Evolutionary conservation across 2,329 filamentous ascomycete genomes (phyloP), one percentile per base, ranked within the genome.

Genomic region (Paracamarosporium sp.): DNA sequence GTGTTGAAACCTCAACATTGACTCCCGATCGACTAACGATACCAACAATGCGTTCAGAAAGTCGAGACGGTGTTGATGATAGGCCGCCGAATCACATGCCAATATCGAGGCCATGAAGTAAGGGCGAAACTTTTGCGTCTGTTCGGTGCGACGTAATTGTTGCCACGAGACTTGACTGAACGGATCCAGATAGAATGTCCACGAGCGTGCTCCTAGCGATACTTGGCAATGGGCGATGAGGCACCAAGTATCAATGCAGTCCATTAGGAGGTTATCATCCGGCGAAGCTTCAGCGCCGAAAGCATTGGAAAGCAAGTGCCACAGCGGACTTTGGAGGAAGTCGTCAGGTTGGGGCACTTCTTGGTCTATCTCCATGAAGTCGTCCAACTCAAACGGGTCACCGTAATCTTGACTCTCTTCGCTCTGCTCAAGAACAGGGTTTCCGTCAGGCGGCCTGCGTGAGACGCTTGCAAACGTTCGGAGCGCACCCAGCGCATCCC

Each of bases 331-430:
- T 53, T 83, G 79, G 31, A 86, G 72, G 27, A 78, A 74, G 17
- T 77, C 74, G 25, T 81, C 68, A 8, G 35, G 65, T 55, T 56
- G 52, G 12, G 45, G 1, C 20, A 35, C 9, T 17, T 47, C 25
- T 27, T 75, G 67, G 25, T 76, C 72, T 7, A 73, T 63, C 40
- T 78, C 68, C 30, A 76, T 73, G 6, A 74, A 67, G 36, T 83
- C 81, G 55, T 85, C 81, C 48, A 88, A 76, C 20, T 80, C 85
- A 22, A 81, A 77, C 76, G 82, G 85, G 57, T 86, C 85, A 28
- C 86, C 86, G 65, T 86, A 88, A 45, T 88, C 86, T 68, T 89
- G 87, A 61, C 86, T 88, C 52, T 89, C 87, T 51, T 88, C 86
- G 53, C 80, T 83, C 12, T 51, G 62, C 20, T 62, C 52, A 40